Evolutionary conservation across 345 rosid species (phyloP), one percentile per base, ranked within the genome.

Genomic region (Moricandia arvensis): DNA sequence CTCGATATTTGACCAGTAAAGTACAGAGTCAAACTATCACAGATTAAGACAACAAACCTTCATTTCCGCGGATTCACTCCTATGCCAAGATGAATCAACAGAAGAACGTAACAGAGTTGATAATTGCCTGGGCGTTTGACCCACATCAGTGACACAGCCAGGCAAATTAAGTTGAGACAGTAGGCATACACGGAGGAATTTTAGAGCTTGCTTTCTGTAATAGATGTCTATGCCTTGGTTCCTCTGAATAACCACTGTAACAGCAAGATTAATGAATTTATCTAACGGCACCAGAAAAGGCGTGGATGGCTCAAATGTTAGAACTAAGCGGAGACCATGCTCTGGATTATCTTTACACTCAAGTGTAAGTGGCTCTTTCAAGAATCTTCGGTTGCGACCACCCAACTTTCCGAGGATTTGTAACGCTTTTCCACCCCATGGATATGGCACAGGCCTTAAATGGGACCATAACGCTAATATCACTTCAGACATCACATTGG

Each of bases 341-440:
- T 94, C 98, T 34, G 97, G 98, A 38, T 89, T 90, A 82, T 95
- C 99, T 81, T 95, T 95, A 86, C 99, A 95, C 76, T 95, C 99
- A 57, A 95, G 96, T 51, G 93, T 88, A 73, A 95, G 91, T 34
- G 99, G 97, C 82, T 91, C 97, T 84, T 92, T 92, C 71, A 95
- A 87, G 83, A 95, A 95, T 63, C 97, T 87, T 73, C 99, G 86
- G 67, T 95, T 95, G 55, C 96, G 99, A 74, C 97, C 99, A 80
- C 97, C 99, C 83, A 95, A 82, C 84, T 95, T 95, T 73, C 99
- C 97, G 65, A 95, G 97, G 68, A 95, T 88, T 84, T 90, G 99
- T 83, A 95, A 79, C 17, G 97, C 93, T 77, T 88, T 95, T 54
- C 86, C 88, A 80, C 99, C 93, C 96, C 96, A 91, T 41, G 93